phyloP scores from a whole-genome alignment of 2,329 filamentous ascomycete species.

The Penicillium hordei region DNA sequence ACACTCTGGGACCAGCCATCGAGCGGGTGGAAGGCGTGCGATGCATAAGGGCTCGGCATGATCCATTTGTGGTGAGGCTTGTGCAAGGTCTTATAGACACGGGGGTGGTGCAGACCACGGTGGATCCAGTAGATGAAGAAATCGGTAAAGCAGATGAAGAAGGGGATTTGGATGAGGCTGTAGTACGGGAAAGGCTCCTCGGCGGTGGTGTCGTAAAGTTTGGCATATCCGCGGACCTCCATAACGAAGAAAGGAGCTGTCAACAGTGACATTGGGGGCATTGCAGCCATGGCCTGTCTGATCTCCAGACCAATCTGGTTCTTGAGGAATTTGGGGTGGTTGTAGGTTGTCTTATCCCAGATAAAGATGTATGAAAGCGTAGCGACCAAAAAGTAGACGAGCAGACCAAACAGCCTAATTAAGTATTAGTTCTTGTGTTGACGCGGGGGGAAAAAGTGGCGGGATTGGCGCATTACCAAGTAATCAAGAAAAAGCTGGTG shows the following conservation, averaged over 20 bases:
- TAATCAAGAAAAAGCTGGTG: constrained; percentile 76
- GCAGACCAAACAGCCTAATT: constrained; percentile 75
- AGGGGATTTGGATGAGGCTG: constrained; percentile 77
- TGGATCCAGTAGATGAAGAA: constrained; percentile 91
- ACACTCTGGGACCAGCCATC: constrained; percentile 87
- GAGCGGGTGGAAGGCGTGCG: constrained; percentile 90
- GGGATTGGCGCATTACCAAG: constrained; percentile 63
- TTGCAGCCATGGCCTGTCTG: constrained; percentile 69
- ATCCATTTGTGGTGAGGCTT: constrained; percentile 99
- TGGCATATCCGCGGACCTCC: constrained; percentile 81
- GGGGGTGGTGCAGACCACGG: constrained; percentile 76
- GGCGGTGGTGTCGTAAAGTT: constrained; percentile 77
- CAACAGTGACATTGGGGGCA: constrained; percentile 80
- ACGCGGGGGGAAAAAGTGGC: background rate
- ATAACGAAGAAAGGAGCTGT: constrained; percentile 78
- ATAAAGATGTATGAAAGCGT: constrained; percentile 81
- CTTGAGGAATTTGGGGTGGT: constrained; percentile 92
- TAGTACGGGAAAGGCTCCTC: constrained; percentile 78
- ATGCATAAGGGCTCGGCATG: constrained; percentile 92
- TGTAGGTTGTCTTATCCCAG: constrained; percentile 85
- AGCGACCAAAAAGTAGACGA: constrained; percentile 83
- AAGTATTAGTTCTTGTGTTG: constrained; percentile 2
- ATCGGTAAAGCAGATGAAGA: constrained; percentile 88
- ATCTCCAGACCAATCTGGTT: constrained; percentile 90
- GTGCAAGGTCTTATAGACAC: constrained; percentile 83